Percentiles rank a stretch among this genome's conserved stretches.
phyloP scores from a whole-genome alignment of 2,329 filamentous ascomycete genomes.

The Lachnellula arida region DNA sequence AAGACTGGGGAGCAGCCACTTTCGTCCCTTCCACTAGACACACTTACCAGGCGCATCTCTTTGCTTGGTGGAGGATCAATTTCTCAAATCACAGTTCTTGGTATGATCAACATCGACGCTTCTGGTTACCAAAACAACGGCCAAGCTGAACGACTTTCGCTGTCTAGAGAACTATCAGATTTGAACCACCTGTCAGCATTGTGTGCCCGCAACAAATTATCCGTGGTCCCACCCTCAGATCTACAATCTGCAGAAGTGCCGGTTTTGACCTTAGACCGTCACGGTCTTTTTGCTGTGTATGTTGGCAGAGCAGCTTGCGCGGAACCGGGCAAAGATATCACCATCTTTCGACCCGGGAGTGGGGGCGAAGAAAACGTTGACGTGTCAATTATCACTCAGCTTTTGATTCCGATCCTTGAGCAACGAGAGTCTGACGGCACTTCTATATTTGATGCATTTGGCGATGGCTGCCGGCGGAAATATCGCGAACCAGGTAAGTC shows the following conservation, averaged over 20 bases:
- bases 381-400: constrained; percentile 1
- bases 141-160: background rate
- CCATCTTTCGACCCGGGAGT: background rate
- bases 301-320: constrained; percentile 1
- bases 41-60: background rate
- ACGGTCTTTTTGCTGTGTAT: background rate
- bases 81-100: background rate
- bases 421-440: background rate
- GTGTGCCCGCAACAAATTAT: background rate
- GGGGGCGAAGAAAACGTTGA: constrained; percentile 1
- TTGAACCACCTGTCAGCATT: background rate
- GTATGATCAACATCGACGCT: background rate
- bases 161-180: constrained; percentile 1
- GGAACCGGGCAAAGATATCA: background rate
- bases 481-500: background rate
- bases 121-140: background rate
- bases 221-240: background rate
- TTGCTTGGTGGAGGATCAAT: background rate
- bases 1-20: background rate
- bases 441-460: constrained; percentile 1
- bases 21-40: background rate
- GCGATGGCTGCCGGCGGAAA: background rate
- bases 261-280: background rate
- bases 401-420: background rate
- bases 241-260: background rate